phyloP scores from a whole-genome alignment of 306 rosid species.

The Benincasa hispida region DNA sequence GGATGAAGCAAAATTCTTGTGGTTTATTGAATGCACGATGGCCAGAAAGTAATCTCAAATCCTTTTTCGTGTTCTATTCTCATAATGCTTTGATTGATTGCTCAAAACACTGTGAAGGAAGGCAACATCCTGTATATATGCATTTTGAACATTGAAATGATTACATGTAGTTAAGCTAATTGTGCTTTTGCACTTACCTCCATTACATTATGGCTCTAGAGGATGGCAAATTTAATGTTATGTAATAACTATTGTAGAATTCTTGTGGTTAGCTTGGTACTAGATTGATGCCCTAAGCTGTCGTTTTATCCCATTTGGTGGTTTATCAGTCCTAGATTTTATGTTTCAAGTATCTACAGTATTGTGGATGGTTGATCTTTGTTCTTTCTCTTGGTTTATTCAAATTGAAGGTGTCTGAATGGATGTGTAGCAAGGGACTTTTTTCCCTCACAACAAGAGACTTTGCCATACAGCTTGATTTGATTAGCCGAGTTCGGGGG shows the following conservation, averaged over 20 bases:
- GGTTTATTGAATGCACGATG: neutral
- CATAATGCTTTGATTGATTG: neutral
- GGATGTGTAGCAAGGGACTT: constrained; percentile 42
- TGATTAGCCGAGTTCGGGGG: constrained; percentile 52
- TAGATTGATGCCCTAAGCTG: neutral
- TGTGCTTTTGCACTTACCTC: neutral
- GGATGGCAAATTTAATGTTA: neutral
- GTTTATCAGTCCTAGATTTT: neutral
- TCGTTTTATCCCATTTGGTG: neutral
- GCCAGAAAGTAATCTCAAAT: neutral
- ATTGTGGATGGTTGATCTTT: neutral
- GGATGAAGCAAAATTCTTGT: neutral
- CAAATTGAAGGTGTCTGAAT: constrained; percentile 50
- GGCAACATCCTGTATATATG: neutral
- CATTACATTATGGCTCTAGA: neutral
- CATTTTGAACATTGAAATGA: neutral
- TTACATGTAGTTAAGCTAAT: neutral
- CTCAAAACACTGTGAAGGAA: neutral
- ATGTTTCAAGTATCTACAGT: neutral
- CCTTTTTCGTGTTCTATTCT: neutral
- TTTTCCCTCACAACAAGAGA: constrained; percentile 27
- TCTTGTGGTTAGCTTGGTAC: neutral
- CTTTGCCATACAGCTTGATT: constrained; percentile 46
- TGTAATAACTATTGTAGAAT: neutral
- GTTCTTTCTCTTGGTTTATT: neutral